phyloP scores from a whole-genome alignment of 352 stramenopile species.

The Globisporangium cylindrosporum region DNA sequence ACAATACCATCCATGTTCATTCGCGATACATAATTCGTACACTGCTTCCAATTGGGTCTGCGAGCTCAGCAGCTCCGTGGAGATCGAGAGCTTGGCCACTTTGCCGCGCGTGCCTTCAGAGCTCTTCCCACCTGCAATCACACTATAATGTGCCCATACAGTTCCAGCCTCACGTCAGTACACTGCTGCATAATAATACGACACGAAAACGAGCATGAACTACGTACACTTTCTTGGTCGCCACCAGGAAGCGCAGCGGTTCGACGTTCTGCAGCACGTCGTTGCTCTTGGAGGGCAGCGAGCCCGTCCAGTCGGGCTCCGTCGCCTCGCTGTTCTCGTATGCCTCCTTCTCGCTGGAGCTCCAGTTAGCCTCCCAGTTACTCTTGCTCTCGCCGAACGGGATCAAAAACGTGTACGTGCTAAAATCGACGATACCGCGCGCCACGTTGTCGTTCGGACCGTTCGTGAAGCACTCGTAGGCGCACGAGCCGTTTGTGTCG shows the following conservation, averaged over 20 bases:
- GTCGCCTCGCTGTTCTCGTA: constrained; percentile 17
- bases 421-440: constrained; percentile 46
- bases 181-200: neutral
- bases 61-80: constrained; percentile 26
- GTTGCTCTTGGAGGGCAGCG: constrained; percentile 32
- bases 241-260: constrained; percentile 26
- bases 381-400: constrained; percentile 46
- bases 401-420: constrained; percentile 51
- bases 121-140: constrained; percentile 48
- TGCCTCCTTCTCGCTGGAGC: constrained; percentile 16
- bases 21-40: constrained; percentile 24
- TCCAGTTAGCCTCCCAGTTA: constrained; percentile 47
- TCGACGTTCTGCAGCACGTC: constrained; percentile 33
- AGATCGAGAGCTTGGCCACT: constrained; percentile 38
- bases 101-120: constrained; percentile 38
- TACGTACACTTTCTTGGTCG: constrained; percentile 34
- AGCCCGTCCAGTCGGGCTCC: constrained; percentile 24
- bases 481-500: constrained; percentile 27
- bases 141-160: constrained; percentile 20
- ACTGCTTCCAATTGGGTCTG: constrained; percentile 40
- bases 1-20: neutral
- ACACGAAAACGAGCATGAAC: no score
- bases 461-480: constrained; percentile 53
- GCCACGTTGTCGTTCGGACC: constrained; percentile 35
- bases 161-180: neutral